Evolutionary conservation across 345 rosid species (phyloP).

Genomic region (Lepidium aucheri): DNA sequence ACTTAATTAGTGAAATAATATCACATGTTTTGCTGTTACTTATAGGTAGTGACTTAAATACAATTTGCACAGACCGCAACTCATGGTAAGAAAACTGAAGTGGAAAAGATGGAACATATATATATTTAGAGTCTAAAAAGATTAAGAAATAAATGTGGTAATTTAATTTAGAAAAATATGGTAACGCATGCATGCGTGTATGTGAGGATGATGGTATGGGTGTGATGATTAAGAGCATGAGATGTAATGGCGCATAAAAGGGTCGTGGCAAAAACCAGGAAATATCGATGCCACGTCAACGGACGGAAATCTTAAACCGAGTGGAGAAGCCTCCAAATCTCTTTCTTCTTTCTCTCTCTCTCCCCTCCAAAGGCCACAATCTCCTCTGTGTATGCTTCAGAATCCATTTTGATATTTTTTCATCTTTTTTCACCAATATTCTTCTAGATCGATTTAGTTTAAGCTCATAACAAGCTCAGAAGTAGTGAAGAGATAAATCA

Average conservation of each 20-base stretch:
- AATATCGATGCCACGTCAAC: constrained; percentile 27
- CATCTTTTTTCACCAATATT: neutral
- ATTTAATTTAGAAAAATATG: neutral
- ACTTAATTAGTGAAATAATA: neutral
- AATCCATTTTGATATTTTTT: neutral
- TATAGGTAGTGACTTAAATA: neutral
- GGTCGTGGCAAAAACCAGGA: constrained; percentile 7
- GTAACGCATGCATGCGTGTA: neutral
- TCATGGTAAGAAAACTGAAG: no score
- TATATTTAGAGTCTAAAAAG: neutral
- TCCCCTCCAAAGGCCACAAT: constrained; percentile 1
- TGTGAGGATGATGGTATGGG: neutral
- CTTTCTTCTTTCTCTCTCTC: constrained; percentile 13
- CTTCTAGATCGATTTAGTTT: neutral
- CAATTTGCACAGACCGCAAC: neutral
- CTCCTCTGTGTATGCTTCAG: neutral
- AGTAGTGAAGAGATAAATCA: neutral
- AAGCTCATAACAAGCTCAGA: neutral
- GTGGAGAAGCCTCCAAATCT: constrained; percentile 34
- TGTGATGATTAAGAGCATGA: neutral
- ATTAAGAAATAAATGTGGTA: neutral
- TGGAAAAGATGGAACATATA: neutral
- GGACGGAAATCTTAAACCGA: constrained; percentile 30
- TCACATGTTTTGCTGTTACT: neutral
- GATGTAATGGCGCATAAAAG: constrained; percentile 5